Percentiles rank a stretch among this genome's conserved stretches.
These are phyloP conservation scores for Phytophthora melonis DNA, from an alignment of 352 stramenopile species.

Conservation along the genomic window DNA sequence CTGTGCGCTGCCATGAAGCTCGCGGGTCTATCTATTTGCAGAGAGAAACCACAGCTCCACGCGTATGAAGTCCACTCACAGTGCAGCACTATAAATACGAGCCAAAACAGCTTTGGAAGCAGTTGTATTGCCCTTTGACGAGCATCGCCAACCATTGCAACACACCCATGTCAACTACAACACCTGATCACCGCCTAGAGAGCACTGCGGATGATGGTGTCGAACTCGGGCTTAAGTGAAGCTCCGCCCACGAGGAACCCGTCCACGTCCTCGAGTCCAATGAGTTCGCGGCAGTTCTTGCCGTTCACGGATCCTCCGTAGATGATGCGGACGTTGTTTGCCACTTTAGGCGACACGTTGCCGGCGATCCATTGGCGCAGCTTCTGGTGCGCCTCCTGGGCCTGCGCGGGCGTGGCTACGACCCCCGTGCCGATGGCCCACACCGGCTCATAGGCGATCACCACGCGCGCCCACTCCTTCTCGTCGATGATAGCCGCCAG, in stretches of 20 bases:
- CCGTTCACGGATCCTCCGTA: slow-evolving; percentile 95
- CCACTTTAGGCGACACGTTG: slow-evolving; percentile 78
- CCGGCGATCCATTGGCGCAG: slow-evolving; percentile 77
- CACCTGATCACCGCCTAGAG: slow-evolving; percentile 17
- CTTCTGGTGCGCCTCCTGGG: slow-evolving; percentile 93
- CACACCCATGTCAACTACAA: neutral
- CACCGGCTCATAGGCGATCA: slow-evolving; percentile 97
- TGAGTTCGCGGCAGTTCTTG: slow-evolving; percentile 92
- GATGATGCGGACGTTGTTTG: slow-evolving; percentile 85
- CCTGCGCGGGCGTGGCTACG: slow-evolving; percentile 95
- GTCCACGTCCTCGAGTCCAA: slow-evolving; percentile 87
- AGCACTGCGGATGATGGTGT: slow-evolving; percentile 83
- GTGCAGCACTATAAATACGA: slow-evolving; percentile 6
- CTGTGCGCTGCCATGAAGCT: neutral
- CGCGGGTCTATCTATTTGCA: slow-evolving; percentile 9
- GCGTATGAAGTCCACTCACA: neutral
- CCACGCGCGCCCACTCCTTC: slow-evolving; percentile 82
- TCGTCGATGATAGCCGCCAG: slow-evolving; percentile 89
- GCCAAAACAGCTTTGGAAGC: neutral
- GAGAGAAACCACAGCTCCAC: slow-evolving; percentile 9
- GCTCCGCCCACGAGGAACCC: slow-evolving; percentile 96
- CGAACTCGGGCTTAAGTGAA: slow-evolving; percentile 94
- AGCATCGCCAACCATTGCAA: neutral
- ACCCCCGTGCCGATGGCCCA: slow-evolving; percentile 98
- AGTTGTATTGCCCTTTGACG: neutral